Evolutionary conservation across 1,139 yeast species (phyloP), one percentile per base, ranked within the genome.

Genomic region (Magnusiomyces suaveolens): DNA sequence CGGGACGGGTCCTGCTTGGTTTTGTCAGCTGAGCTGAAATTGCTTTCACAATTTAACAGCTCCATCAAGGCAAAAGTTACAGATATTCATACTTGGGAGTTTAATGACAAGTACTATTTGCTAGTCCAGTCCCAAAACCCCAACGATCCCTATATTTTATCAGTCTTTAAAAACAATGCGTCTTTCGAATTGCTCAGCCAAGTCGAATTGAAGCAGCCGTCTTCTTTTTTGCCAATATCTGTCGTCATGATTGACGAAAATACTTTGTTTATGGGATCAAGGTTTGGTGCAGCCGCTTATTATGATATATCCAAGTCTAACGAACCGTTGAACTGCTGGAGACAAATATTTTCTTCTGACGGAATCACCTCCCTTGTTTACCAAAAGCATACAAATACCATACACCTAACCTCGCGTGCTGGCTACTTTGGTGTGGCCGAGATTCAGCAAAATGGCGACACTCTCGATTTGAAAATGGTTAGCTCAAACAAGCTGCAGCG

Each of bases 41-140:
- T 1, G 50, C 59, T 65, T 29, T 52, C 54, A 2, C 41, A n/a
- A 57, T 57, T 56, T 26, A 57, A 62, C 10, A 54, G 56, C 14
- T 56, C 56, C 1, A 55, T 65, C 41, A 57, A 55, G 2, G 72
- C 76, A n/a, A 83, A 83, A 61, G 71, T 81, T 10, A 76, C 81
- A 14, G 84, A 83, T 60, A 70, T 82, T 3, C 66, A 84, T 47
- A 66, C 76, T 0, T 63, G 70, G 41, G 56, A 59, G 16, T 63
- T 61, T 10, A 64, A 64, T 0, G 62, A 66, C 3, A 59, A 63
- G 12, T 64, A 69, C 33, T 73, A 74, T 48, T 54, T 81, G 0
- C 66, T 84, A 18, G 66, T 78, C 2, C 92, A 84, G 59, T 80
- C 88, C 14, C 89, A 94, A 46, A 82, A 84, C 61, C 84, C 87